A percentile compares a stretch with the other conserved stretches of the same genome.
Evolutionary conservation across 441 rosid species (phyloP).

Genomic region (Cnidoscolus chayamansa): DNA sequence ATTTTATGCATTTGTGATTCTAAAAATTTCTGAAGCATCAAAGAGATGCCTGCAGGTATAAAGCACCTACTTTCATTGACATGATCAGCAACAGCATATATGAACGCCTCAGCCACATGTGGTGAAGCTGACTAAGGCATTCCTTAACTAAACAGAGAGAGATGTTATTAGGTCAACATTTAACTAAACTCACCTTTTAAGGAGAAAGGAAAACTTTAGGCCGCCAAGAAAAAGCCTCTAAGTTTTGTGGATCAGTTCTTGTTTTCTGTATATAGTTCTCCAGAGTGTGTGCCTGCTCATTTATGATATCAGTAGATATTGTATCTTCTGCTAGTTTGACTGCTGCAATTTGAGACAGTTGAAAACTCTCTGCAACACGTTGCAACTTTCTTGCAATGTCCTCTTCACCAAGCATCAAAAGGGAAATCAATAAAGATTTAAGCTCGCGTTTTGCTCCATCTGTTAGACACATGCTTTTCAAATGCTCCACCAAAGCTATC

Average conservation of each 20-base stretch:
- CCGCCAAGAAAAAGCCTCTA: conserved; percentile 70
- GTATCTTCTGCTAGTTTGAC: conserved; percentile 80
- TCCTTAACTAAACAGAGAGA: not conserved
- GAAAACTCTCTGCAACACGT: conserved; percentile 61
- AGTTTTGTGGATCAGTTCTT: conserved; percentile 37
- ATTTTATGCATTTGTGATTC: not conserved
- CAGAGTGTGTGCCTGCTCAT: conserved; percentile 55
- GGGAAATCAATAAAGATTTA: conserved; percentile 61
- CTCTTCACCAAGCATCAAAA: conserved; percentile 67
- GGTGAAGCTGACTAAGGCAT: not conserved
- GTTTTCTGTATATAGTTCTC: conserved; percentile 46
- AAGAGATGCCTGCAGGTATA: not conserved
- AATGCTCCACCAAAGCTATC: conserved; percentile 85
- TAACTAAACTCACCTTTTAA: conserved; percentile 28
- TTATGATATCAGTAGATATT: conserved; percentile 42
- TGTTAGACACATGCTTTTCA: conserved; percentile 73
- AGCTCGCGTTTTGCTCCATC: conserved; percentile 71
- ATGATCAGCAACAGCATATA: not conserved
- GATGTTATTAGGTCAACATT: not conserved
- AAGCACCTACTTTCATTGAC: not conserved
- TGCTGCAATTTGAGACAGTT: conserved; percentile 75
- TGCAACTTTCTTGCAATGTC: conserved; percentile 72
- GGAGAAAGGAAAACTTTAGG: conserved; percentile 58
- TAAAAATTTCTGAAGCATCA: not conserved
- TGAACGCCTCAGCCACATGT: not conserved